Base-by-base conservation (phyloP, 2,329 filamentous ascomycete genomes). In the Fonsecaea nubica region DNA sequence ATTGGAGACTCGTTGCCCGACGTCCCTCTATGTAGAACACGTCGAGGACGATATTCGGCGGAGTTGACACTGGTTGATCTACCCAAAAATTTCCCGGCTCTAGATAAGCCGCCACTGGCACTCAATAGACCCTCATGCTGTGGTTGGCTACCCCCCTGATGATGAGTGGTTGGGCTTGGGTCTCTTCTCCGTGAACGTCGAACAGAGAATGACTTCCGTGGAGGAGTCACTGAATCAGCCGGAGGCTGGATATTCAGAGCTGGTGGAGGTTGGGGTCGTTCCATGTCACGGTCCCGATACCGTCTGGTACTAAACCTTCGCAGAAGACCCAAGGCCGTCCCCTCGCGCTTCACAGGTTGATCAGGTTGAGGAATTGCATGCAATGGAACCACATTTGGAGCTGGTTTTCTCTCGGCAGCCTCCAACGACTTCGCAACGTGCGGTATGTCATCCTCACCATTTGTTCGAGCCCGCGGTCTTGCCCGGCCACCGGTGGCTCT, bases 21-120 rank as follows among this genome's bases (percentile, higher is more conserved):
- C 45, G 81, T 82, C 54, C 82, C 84, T 71, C 86, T 80, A 66
- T 85, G 82, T 57, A 82, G 82, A 57, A 87, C 79, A 62, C 91
- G 87, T 67, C 91, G 77, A 54, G 76, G 84, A 68, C 92, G 86
- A 67, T 92, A 88, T 69, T 96, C 93, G 33, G 90, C 92, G 1
- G 92, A 95, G 74, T 93, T 96, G 62, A 97, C 93, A 75, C 93
- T 97, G 8, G 94, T 93, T 6, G 93, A 97, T 69, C 94, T 87
- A 40, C 92, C 92, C 18, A 97, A 82, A 9, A 88, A 89, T 72
- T 90, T 90, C 56, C 86, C 88, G 61, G 85, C 85, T 53, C 86
- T 85, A 21, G 87, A 83, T 57, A 81, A 80, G 18, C 62, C 67
- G 15, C 62, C 63, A 33, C 80, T 67, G 0, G 92, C 91, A 66